These are phyloP conservation scores for Atkinsonella texensis DNA, from an alignment of 2,329 filamentous ascomycete genomes.

Conservation along the genomic window DNA sequence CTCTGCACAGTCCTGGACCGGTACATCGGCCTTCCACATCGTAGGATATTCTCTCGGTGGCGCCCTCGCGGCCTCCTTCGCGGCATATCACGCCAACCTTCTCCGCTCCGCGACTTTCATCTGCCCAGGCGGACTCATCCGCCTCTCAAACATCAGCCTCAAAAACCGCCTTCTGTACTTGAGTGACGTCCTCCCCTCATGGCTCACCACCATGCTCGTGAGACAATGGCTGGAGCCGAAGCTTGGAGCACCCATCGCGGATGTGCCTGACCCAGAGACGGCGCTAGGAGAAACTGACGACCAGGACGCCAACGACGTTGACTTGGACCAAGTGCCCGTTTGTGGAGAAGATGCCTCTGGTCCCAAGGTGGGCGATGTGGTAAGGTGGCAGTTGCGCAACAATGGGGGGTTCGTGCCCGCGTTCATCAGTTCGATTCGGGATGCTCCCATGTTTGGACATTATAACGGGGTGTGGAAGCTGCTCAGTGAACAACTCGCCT, in stretches of 20 bases:
- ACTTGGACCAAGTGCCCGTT: conserved; percentile 38
- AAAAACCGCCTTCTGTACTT: conserved; percentile 52
- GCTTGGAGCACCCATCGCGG: conserved; percentile 18
- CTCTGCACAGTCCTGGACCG: conserved; percentile 57
- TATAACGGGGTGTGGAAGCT: conserved; percentile 44
- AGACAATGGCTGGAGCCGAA: conserved; percentile 34
- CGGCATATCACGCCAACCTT: conserved; percentile 53
- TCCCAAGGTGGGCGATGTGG: conserved; percentile 44
- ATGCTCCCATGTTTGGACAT: conserved; percentile 57
- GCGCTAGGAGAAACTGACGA: neutral
- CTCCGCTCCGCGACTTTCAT: conserved; percentile 53
- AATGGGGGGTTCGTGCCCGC: conserved; percentile 58
- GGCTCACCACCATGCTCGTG: conserved; percentile 41
- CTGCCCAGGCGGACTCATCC: conserved; percentile 56
- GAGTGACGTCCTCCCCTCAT: conserved; percentile 45
- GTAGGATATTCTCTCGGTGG: conserved; percentile 77
- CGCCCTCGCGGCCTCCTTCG: conserved; percentile 63
- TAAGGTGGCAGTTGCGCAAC: conserved; percentile 55
- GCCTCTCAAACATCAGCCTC: conserved; percentile 48
- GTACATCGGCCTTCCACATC: conserved; percentile 45
- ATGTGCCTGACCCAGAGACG: conserved; percentile 13
- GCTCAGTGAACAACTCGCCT: conserved; percentile 37
- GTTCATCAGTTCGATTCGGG: conserved; percentile 58
- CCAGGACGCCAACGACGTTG: conserved; percentile 15
- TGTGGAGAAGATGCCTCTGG: conserved; percentile 33